These are phyloP conservation scores for Candida silvicultrix DNA, from an alignment of 805 yeast species.

Conservation along the genomic window DNA sequence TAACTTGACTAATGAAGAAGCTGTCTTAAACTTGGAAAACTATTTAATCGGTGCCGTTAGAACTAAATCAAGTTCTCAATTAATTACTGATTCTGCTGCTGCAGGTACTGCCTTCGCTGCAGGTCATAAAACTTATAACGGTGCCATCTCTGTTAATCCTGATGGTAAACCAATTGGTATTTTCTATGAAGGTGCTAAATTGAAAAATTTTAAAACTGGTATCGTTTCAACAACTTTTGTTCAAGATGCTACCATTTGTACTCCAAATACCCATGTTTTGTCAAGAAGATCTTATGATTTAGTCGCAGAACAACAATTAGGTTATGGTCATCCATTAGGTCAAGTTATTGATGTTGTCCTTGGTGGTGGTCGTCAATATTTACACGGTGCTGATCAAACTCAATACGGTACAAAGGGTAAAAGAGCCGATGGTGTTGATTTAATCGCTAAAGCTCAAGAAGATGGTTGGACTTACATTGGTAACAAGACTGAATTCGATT, in stretches of 20 bases:
- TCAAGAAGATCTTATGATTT: conserved; percentile 68
- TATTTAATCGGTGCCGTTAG: conserved; percentile 79
- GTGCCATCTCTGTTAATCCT: conserved; percentile 84
- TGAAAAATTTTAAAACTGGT: conserved; percentile 76
- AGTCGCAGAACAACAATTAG: conserved; percentile 83
- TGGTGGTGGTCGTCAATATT: conserved; percentile 90
- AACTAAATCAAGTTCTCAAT: conserved; percentile 67
- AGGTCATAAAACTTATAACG: conserved; percentile 77
- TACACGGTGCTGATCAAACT: conserved; percentile 41
- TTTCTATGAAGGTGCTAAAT: conserved; percentile 78
- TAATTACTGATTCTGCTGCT: conserved; percentile 91
- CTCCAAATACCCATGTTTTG: conserved; percentile 74
- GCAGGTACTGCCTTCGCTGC: conserved; percentile 93
- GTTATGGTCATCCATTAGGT: conserved; percentile 67
- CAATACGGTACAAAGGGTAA: conserved; percentile 39
- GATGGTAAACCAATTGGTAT: conserved; percentile 72
- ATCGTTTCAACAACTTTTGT: conserved; percentile 86
- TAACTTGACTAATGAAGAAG: conserved; percentile 40
- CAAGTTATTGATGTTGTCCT: conserved; percentile 73
- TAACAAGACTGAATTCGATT: conserved; percentile 51
- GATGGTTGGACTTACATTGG: conserved; percentile 67
- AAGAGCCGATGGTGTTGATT: conserved; percentile 62
- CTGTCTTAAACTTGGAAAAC: conserved; percentile 55
- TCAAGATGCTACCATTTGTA: conserved; percentile 92
- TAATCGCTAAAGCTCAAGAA: conserved; percentile 52